Evolutionary conservation across 2,329 filamentous ascomycete genomes (phyloP).

Genomic region (Aspergillus eucalypticola): DNA sequence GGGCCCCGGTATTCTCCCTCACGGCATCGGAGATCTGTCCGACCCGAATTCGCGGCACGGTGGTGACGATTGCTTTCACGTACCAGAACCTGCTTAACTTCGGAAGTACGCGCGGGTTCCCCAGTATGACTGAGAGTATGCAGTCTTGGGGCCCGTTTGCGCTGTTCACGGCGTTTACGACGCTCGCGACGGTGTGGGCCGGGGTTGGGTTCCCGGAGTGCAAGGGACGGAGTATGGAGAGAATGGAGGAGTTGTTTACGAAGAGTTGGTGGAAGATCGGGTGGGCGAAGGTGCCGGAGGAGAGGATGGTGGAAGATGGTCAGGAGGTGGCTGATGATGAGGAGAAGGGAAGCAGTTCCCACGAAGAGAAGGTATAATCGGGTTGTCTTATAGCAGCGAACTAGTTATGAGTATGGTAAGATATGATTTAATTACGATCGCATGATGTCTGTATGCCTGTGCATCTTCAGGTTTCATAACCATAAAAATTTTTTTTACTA

Average conservation of each 20-base stretch:
- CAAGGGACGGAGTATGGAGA: conserved; percentile 21
- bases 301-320: not conserved
- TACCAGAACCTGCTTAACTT: conserved; percentile 27
- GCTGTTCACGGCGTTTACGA: conserved; percentile 20
- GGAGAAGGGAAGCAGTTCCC: not conserved
- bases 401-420: no score
- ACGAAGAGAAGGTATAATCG: not conserved
- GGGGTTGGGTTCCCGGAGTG: conserved; percentile 23
- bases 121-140: conserved; percentile 20
- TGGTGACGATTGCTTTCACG: conserved; percentile 23
- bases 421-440: no score
- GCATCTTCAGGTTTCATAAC: no score
- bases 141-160: conserved; percentile 23
- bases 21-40: conserved; percentile 25
- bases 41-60: conserved; percentile 19
- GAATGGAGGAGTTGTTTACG: conserved; percentile 2
- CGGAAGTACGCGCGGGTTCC: conserved; percentile 22
- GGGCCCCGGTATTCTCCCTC: conserved; percentile 23
- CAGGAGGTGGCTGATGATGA: not conserved
- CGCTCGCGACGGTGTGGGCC: conserved; percentile 16
- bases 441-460: no score
- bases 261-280: not conserved
- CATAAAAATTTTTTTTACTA: not conserved
- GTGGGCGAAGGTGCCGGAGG: not conserved
- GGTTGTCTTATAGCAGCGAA: no score